Evolutionary conservation across 495 filamentous ascomycete genomes (phyloP).

Genomic region (Paragyromitra xinjiangensis): DNA sequence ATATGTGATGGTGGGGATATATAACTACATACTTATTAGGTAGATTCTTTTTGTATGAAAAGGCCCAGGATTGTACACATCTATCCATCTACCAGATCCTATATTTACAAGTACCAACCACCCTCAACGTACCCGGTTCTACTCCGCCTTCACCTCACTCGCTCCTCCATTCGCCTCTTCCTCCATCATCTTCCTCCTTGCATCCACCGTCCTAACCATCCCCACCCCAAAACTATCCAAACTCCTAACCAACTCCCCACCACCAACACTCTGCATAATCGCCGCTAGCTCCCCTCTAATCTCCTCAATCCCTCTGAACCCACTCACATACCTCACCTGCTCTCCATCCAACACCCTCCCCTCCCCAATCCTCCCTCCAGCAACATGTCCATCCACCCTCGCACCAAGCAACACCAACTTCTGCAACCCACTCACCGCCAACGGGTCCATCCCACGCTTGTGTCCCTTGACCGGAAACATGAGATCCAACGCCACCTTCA

Average conservation of each 20-base stretch:
- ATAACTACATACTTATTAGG: too few species aligned
- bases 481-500: slow-evolving; percentile 78
- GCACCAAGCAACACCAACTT: slow-evolving; percentile 89
- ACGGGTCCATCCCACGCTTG: slow-evolving; percentile 79
- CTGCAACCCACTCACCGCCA: slow-evolving; percentile 78
- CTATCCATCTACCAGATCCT: background rate
- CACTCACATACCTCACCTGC: slow-evolving; percentile 81
- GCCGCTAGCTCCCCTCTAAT: slow-evolving; percentile 77
- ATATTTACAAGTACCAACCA: slow-evolving; percentile 16
- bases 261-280: slow-evolving; percentile 55
- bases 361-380: slow-evolving; percentile 59
- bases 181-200: slow-evolving; percentile 52
- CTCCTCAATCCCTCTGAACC: slow-evolving; percentile 83
- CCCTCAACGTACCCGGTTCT: background rate
- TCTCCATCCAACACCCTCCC: slow-evolving; percentile 83
- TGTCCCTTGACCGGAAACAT: slow-evolving; percentile 83
- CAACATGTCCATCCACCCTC: slow-evolving; percentile 67
- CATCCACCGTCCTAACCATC: slow-evolving; percentile 55
- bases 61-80: slow-evolving; percentile 14
- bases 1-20: too few species aligned
- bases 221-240: slow-evolving; percentile 47
- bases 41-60: slow-evolving; percentile 1
- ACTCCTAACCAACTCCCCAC: slow-evolving; percentile 51
- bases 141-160: slow-evolving; percentile 22
- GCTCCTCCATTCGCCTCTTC: slow-evolving; percentile 23